Base-by-base conservation (phyloP, 306 rosid species). In the Pterocarpus santalinus region DNA sequence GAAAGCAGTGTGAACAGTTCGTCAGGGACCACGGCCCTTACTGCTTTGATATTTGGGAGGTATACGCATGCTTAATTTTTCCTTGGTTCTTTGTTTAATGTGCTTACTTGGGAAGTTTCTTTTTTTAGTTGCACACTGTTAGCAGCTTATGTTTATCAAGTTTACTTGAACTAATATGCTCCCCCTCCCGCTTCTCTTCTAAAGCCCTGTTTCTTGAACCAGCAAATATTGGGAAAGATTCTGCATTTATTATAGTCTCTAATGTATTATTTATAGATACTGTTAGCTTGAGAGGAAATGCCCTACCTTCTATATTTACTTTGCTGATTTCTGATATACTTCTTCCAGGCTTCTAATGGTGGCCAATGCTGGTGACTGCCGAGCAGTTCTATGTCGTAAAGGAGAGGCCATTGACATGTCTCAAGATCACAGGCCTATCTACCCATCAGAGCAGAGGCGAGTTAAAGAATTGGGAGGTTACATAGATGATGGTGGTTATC, bases 321-420 rank as follows among this genome's bases (percentile, higher is more conserved):
- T 76, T 68, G 58, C 83, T 81, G 80, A 84, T 49, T 69, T 72
- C 71, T 73, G 7, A 22, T 69, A 17, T 64, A 15, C 43, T 68
- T 86, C 52, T 82, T 80, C 30, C 86, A 95, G 99, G 88, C 87
- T 85, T 81, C 87, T 95, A 79, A 87, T 93, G 96, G 99, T 95
- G 78, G 99, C 99, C 17, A 95, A 95, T 85, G 91, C 92, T 38
- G 99, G 99, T 57, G 99, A 95, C 77, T 95, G 99, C 84, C 91
- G 99, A 78, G 99, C 98, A n/a, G 97, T 95, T 82, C 97, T 95
- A 28, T 84, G 93, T 62, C 90, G 89, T 39, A 93, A 95, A 72
- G 99, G 99, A 68, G 89, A 91, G 90, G 99, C 99, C 58, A 84
- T 95, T 28, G 91, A 95, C 68, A 91, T 95, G 99, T 95, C 99